Evolutionary conservation across 2,329 filamentous ascomycete genomes (phyloP).

Genomic region (Aureobasidium sp.): DNA sequence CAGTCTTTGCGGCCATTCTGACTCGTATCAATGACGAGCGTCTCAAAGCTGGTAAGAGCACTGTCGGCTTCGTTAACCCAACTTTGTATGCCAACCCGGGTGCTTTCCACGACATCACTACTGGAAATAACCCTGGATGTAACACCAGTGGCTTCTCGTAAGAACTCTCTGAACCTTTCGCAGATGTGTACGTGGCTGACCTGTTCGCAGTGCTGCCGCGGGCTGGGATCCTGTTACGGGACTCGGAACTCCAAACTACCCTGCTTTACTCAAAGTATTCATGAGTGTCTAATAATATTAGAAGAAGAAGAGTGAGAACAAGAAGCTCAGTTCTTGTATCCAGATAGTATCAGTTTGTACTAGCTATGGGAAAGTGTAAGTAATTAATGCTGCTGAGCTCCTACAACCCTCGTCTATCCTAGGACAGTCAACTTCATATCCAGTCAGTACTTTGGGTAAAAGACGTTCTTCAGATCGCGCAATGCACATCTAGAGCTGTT

Average conservation of each 20-base stretch:
- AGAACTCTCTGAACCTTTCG: neutral
- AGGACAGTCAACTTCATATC: too few species aligned
- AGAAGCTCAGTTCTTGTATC: too few species aligned
- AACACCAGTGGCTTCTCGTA: slow-evolving; percentile 15
- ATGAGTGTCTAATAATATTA: neutral
- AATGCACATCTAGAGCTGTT: too few species aligned
- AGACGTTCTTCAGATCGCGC: too few species aligned
- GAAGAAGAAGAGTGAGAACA: too few species aligned
- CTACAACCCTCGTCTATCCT: too few species aligned
- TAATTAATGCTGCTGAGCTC: too few species aligned
- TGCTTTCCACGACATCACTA: slow-evolving; percentile 15
- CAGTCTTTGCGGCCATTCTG: slow-evolving; percentile 23
- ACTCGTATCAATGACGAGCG: slow-evolving; percentile 26
- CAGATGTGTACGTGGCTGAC: neutral
- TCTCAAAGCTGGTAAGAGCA: slow-evolving; percentile 22
- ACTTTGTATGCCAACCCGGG: slow-evolving; percentile 15
- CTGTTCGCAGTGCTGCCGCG: neutral
- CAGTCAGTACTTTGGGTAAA: too few species aligned
- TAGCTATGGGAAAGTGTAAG: too few species aligned
- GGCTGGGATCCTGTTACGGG: slow-evolving; percentile 7
- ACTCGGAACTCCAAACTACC: slow-evolving; percentile 18
- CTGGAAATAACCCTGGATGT: slow-evolving; percentile 16
- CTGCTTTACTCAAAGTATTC: slow-evolving; percentile 15
- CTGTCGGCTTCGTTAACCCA: slow-evolving; percentile 27
- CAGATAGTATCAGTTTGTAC: too few species aligned